Percentiles rank a stretch among this genome's conserved stretches.
Evolutionary conservation across 129 eudicot species (phyloP).

Genomic region (Solidago caesia): DNA sequence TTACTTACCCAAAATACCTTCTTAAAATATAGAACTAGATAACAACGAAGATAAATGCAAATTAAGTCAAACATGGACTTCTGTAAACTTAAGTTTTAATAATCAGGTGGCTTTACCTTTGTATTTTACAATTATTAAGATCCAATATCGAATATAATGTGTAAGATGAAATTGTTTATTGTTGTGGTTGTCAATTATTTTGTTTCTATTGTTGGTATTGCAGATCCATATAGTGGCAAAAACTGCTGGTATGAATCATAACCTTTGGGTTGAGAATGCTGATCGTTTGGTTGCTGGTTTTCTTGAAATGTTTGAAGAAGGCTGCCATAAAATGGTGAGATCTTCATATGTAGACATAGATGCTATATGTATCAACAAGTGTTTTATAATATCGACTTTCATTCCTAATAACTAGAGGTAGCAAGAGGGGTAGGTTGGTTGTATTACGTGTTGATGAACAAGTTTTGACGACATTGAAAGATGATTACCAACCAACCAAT

Average conservation of each 20-base stretch:
- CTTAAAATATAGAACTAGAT: neutral
- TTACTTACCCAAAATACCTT: neutral
- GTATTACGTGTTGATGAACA: too few relatives aligned
- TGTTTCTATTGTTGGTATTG: constrained; percentile 19
- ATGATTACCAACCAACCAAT: too few relatives aligned
- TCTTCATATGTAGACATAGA: neutral
- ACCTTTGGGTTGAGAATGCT: constrained; percentile 97
- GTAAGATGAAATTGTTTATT: neutral
- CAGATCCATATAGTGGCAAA: constrained; percentile 92
- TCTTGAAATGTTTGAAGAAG: constrained; percentile 99
- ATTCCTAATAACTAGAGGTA: neutral
- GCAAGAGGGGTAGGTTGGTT: too few relatives aligned
- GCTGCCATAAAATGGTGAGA: constrained; percentile 94
- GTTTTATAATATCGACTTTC: neutral
- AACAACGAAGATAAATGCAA: neutral
- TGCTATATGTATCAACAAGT: neutral
- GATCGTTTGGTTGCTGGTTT: constrained; percentile 98
- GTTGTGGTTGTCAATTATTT: neutral
- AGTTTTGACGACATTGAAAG: too few relatives aligned
- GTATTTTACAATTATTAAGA: neutral
- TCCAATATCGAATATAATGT: neutral
- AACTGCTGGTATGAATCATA: constrained; percentile 57
- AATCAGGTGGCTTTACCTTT: neutral
- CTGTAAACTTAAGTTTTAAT: neutral
- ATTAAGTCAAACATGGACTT: neutral